Evolutionary conservation across 331 rosid species (phyloP), one percentile per base, ranked within the genome.

Genomic region (Acacia concinna): DNA sequence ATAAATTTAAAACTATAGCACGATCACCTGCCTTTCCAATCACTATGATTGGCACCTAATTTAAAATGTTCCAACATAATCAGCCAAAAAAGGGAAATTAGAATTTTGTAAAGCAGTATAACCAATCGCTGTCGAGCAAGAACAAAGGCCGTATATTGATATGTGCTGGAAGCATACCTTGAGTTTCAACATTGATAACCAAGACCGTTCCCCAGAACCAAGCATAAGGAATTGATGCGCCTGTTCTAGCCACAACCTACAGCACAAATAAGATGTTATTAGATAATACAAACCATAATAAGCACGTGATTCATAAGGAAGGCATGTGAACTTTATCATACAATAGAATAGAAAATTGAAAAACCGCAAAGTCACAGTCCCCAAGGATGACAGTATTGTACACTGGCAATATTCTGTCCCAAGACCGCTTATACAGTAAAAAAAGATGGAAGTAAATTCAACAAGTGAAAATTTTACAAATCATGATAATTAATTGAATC

Each of bases 201-300:
- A 91, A 65, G 91, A 84, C 65, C 88, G 88, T 66, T 94, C 90
- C 78, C 71, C 78, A 23, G 57, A 75, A 74, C 72, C 60, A 71
- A 74, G 80, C 68, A 72, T 31, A 68, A 84, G 85, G 84, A 85
- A 89, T 43, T 80, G 86, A 31, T 40, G 81, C 72, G 89, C 97
- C 82, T 84, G 90, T 82, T 88, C 94, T 81, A 75, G 84, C 98
- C 98, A 94, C 75, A 79, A 74, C 90, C 97, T 94, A 79, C 31
- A 78, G 68, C 52, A 63, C 76, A 69, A 85, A 79, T 46, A 69
- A 71, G 75, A 80, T 44, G 51, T 63, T 78, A 44, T 27, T 77
- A 75, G 6, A 71, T 57, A 21, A 38, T n/a, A 34, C 51, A 40
- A 21, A 21, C 20, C 47, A 67, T 37, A 37, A 67, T 37, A 37